These are phyloP conservation scores for Hippophae gyantsensis DNA, from an alignment of 306 rosid species.

Conservation along the genomic window DNA sequence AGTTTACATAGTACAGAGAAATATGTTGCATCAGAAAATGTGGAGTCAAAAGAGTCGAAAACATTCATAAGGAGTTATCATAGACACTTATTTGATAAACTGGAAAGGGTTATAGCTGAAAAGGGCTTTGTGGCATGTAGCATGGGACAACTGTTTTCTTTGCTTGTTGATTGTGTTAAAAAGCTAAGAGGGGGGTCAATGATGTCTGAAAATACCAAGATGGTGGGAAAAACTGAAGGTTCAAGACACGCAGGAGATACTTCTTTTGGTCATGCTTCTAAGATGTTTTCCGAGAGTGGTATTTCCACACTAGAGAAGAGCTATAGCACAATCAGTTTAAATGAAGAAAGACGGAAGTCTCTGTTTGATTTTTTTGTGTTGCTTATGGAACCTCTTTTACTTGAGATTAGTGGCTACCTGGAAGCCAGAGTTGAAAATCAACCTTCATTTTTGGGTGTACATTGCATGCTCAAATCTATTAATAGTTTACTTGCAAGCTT, in stretches of 20 bases:
- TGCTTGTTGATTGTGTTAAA: constrained; percentile 47
- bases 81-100: constrained; percentile 64
- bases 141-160: constrained; percentile 51
- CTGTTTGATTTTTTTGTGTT: constrained; percentile 60
- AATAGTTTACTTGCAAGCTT: constrained; percentile 55
- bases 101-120: constrained; percentile 38
- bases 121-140: constrained; percentile 49
- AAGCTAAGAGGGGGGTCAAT: constrained; percentile 37
- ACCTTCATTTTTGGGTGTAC: constrained; percentile 31
- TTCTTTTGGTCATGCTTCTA: constrained; percentile 11
- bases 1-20: constrained; percentile 47
- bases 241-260: constrained; percentile 24
- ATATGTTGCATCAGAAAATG: constrained; percentile 35
- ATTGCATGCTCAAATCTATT: constrained; percentile 48
- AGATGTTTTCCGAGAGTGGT: constrained; percentile 13
- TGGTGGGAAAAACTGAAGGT: constrained; percentile 22
- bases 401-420: constrained; percentile 27
- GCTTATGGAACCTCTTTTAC: constrained; percentile 71
- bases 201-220: constrained; percentile 28
- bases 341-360: constrained; percentile 47
- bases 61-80: constrained; percentile 57
- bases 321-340: constrained; percentile 26
- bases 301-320: constrained; percentile 15
- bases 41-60: constrained; percentile 35
- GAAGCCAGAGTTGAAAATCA: constrained; percentile 28